Base-by-base conservation (phyloP, 1,284 basidiomycete species). In the Lentinula novae-zelandiae region DNA sequence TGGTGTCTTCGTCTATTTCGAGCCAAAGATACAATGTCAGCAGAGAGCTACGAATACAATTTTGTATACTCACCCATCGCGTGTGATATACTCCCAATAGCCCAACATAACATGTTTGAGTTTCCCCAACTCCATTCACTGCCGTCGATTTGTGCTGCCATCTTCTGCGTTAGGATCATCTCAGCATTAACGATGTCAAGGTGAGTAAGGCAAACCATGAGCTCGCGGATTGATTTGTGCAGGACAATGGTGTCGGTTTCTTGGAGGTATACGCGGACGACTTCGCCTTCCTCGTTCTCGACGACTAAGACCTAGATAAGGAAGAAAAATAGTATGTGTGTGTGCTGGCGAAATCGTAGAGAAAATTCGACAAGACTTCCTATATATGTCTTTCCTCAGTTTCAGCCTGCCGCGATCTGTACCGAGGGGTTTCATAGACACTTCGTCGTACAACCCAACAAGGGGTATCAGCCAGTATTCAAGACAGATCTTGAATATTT, bases 111-210 rank as follows among this genome's bases (percentile, higher is more conserved):
- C 1, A 96, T 98, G 78, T 99, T 99, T 64, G 98, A 81, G 74
- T 98, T 99, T 70, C 96, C 92, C 97, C 97, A 99, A 34, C 95
- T 97, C 97, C 97, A 99, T 76, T 99, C 97, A 20, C 91, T 88
- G 13, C 95, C 95, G 69, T 98, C 96, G 13, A 98, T 95, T 82
- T 99, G 97, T 76, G 95, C 97, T 38, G 92, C 83, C 46, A 99
- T 82, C 78, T 99, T 99, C 76, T 98, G 96, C 33, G 95, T 95
- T 69, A 98, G 86, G 75, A 99, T 98, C 57, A 87, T 93, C 77
- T 99, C 96, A 38, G 96, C 98, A 73, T 99, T 97, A 60, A 85
- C 79, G 51, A 98, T 95, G 74, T 99, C 97, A 67, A 99, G 76
- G 78, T 99, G 96, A 4, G 97, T 99, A 64, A 99, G 86, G 75